Conservation (phyloP, 345 rosid genomes). For the Gossypium australe region DNA sequence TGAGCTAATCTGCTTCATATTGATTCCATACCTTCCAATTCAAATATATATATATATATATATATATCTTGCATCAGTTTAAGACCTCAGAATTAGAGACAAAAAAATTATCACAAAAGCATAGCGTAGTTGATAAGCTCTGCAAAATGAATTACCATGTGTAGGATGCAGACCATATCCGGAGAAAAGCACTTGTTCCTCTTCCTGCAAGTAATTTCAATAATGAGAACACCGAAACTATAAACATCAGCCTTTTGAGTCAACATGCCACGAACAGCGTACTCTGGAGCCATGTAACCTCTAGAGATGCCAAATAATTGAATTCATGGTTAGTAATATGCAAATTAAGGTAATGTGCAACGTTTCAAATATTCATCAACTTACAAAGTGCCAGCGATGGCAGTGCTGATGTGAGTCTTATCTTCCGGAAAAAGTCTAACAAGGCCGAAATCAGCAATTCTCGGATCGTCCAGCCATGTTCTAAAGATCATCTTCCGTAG, state of each 20-base stretch:
- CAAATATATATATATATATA: no score
- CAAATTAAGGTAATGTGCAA: background rate
- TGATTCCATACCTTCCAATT: slow-evolving; percentile 56
- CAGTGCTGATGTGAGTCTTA: slow-evolving; percentile 64
- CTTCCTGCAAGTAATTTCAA: slow-evolving; percentile 62
- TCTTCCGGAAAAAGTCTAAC: slow-evolving; percentile 70
- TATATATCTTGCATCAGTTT: background rate
- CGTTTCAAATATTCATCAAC: background rate
- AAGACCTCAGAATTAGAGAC: background rate
- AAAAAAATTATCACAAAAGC: background rate
- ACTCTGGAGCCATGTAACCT: slow-evolving; percentile 96
- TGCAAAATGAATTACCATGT: slow-evolving; percentile 35
- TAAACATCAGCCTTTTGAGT: slow-evolving; percentile 85
- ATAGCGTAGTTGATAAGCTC: background rate
- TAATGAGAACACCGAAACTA: slow-evolving; percentile 71
- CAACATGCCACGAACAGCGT: slow-evolving; percentile 61
- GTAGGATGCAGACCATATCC: slow-evolving; percentile 44
- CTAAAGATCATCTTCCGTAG: slow-evolving; percentile 10
- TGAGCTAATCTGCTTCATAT: slow-evolving; percentile 33
- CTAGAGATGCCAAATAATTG: slow-evolving; percentile 25
- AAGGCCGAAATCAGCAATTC: slow-evolving; percentile 91
- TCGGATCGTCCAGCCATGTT: slow-evolving; percentile 18
- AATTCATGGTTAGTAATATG: background rate
- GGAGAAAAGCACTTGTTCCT: slow-evolving; percentile 39
- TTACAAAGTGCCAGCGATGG: slow-evolving; percentile 84